Base-by-base conservation (phyloP, 75 land plant genomes). In the Pinus albicaulis region DNA sequence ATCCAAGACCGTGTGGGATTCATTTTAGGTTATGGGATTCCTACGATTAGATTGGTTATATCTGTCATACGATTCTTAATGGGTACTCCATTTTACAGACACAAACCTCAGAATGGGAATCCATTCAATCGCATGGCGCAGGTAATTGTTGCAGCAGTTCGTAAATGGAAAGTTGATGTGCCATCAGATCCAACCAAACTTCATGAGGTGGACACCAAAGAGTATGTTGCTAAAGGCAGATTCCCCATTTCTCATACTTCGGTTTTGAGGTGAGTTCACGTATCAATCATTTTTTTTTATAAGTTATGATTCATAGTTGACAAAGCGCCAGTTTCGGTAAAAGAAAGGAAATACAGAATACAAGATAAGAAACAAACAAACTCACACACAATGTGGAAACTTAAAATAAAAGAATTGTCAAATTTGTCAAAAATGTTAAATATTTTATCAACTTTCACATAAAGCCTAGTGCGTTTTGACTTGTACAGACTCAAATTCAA, bases 201-300 rank as follows among this genome's bases (percentile, higher is more conserved):
- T 3, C 64, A 90, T 79, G 96, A 93, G 78, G 73, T 92, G 28
- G 86, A 78, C 3, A 72, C 88, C 74, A 88, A 85, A 20, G 91
- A 82, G 58, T 90, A 88, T 36, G 66, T 75, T 5, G 77, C 77
- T 68, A 76, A 80, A 31, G 89, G 88, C 11, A 92, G 86, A 71
- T 81, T 77, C 22, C 78, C 76, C 75, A 87, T 90, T 26, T 87
- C 88, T 16, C 79, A 82, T 69, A 87, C 93, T 1, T 76, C 81
- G 36, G 44, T 79, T 0, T 57, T 90, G 73, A 87, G 90, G 98
- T 90, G 44, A 68, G 52, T 68, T 5, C 20, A 38, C 20, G 0
- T 0, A 44, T 44, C 6, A 7, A 0, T 7, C 1, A 7, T 6
- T 44, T 5, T 7, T 44, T 44, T 1, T 8, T 44, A 1, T 44